Conservation (phyloP, 192 early-diverging fungal species). For the Endogone sp. region DNA sequence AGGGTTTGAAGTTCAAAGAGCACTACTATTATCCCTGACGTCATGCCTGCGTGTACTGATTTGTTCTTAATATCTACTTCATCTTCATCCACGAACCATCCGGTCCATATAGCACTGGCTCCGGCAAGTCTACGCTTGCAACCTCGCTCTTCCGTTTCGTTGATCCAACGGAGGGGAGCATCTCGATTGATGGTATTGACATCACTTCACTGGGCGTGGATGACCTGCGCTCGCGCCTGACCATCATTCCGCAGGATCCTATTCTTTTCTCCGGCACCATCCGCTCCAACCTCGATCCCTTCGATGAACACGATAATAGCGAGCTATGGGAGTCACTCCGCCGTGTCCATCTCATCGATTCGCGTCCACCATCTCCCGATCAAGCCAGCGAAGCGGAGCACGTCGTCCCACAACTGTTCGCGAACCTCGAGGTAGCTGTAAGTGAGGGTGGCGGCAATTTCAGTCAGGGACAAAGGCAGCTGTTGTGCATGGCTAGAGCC, state of each 20-base stretch:
- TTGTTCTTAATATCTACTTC: no score
- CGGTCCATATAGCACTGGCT: conserved; percentile 52
- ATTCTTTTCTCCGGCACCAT: conserved; percentile 63
- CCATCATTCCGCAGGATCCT: conserved; percentile 81
- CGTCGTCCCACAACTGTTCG: conserved; percentile 21
- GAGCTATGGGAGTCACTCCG: conserved; percentile 71
- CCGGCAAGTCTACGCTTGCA: conserved; percentile 59
- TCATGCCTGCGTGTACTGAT: no score
- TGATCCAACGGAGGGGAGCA: conserved; percentile 45
- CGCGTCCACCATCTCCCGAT: background rate
- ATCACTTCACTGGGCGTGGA: conserved; percentile 46
- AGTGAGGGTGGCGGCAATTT: conserved; percentile 74
- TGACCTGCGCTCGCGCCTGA: conserved; percentile 57
- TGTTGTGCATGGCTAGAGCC: conserved; percentile 77
- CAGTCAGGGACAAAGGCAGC: conserved; percentile 77
- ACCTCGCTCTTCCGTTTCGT: conserved; percentile 57
- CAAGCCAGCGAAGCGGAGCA: conserved; percentile 14
- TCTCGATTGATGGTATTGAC: conserved; percentile 59
- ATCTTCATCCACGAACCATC: conserved; percentile 2
- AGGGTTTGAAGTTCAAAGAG: background rate
- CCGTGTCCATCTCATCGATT: conserved; percentile 59
- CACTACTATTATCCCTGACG: no score
- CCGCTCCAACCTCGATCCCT: conserved; percentile 55
- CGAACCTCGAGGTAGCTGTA: conserved; percentile 40
- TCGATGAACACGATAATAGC: conserved; percentile 36